phyloP scores from a whole-genome alignment of 2,329 filamentous ascomycete species.

The Cordyceps cateniannulata region DNA sequence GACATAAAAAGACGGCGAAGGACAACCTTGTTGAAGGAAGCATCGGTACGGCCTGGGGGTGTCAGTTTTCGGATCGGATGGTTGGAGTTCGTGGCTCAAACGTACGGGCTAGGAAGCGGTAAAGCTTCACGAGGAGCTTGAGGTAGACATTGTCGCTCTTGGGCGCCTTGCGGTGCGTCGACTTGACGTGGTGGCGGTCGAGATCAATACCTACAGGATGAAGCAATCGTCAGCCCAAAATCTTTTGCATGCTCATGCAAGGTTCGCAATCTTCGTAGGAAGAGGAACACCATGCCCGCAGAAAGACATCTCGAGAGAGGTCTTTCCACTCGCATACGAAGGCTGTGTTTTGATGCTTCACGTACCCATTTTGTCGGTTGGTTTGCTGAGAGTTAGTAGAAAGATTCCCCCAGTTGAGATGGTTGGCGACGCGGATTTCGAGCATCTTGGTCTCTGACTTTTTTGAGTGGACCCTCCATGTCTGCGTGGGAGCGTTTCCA shows the following conservation, averaged over 20 bases:
- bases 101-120: constrained; percentile 94
- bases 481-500: background rate
- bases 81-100: constrained; percentile 22
- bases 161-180: constrained; percentile 82
- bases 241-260: constrained; percentile 57
- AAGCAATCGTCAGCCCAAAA: constrained; percentile 55
- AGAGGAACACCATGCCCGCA: constrained; percentile 15
- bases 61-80: background rate
- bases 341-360: constrained; percentile 35
- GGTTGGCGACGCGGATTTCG: constrained; percentile 29
- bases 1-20: constrained; percentile 97
- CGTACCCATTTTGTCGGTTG: constrained; percentile 56
- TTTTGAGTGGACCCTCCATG: constrained; percentile 17
- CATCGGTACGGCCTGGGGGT: constrained; percentile 77
- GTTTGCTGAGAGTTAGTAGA: constrained; percentile 20
- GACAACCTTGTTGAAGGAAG: constrained; percentile 97
- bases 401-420: constrained; percentile 24
- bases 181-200: constrained; percentile 61
- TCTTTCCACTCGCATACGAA: constrained; percentile 46
- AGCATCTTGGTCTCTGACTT: constrained; percentile 15
- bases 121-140: constrained; percentile 95
- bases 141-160: constrained; percentile 99
- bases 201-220: constrained; percentile 62
- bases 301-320: background rate
- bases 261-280: constrained; percentile 20